Base-by-base conservation (phyloP, 2,329 filamentous ascomycete species). In the Trichocomaceae sp. region DNA sequence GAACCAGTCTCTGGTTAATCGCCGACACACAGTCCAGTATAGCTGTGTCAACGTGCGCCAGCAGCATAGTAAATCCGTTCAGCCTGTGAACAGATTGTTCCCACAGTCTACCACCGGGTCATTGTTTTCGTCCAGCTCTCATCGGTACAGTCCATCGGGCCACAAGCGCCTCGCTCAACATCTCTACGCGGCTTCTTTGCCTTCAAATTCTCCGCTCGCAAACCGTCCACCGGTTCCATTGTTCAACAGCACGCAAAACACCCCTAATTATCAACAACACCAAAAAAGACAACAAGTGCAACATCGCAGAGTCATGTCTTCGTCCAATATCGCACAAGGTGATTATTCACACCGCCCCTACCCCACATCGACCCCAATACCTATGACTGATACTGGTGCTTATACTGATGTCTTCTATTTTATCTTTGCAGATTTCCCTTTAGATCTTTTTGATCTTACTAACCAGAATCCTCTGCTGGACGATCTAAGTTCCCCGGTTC, bases 211-310 rank as follows among this genome's bases (percentile, higher is more conserved):
- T 53, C 64, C 65, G 49, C 60, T 64, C 54, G 55, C 62, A 56
- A 63, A 65, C 61, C 72, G 71, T 59, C 71, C 69, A 51, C 69
- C 72, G 44, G 66, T 74, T 58, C 71, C 73, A 52, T 62, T 70
- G 47, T 72, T 74, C 60, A 62, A 68, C 61, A 63, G 60, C 59
- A 55, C 63, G 57, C 60, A 60, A 60, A 64, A 59, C 52, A 52
- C 58, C 50, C 59, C 62, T 37, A 59, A 64, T 48, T 55, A 51
- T 35, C 35, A 50, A 52, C 52, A 51, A 31, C 26, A 37, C 26
- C 51, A 47, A 26, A 17, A 31, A 15, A 47, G 54, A 47, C 39
- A 47, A 29, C 47, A 49, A 39, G 17, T 23, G 10, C 60, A 67
- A 33, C 57, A 67, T 55, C 67, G 64, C 60, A 69, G 70, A 58